Percentiles rank a stretch among this genome's conserved stretches.
Evolutionary conservation across 192 early-diverging fungal genomes (phyloP).

Genomic region (Pecoramyces ruminantium): DNA sequence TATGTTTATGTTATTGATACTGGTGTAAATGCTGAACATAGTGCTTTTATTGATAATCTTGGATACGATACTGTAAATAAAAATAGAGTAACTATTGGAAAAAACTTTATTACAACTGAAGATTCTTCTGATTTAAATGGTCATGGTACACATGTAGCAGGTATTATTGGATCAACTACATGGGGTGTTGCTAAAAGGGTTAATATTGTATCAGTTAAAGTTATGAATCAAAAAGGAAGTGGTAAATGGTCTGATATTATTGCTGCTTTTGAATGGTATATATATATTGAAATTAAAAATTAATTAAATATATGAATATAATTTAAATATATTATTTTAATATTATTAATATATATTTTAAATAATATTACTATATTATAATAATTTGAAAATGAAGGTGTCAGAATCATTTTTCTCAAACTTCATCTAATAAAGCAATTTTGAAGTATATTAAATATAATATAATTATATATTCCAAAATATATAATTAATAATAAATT

Average conservation of each 20-base stretch:
- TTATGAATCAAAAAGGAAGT: slow-evolving; percentile 21
- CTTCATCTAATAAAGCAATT: slow-evolving; percentile 9
- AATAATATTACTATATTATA: slow-evolving; percentile 16
- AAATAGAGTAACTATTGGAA: not conserved
- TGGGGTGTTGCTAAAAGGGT: slow-evolving; percentile 66
- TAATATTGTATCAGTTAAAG: slow-evolving; percentile 55
- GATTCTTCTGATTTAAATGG: slow-evolving; percentile 18
- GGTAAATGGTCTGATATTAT: slow-evolving; percentile 28
- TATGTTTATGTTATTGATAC: slow-evolving; percentile 24
- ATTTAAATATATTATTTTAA: not conserved
- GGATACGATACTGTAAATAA: slow-evolving; percentile 27
- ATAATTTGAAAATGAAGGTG: slow-evolving; percentile 10
- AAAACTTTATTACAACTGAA: not conserved
- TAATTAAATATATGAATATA: too few species aligned
- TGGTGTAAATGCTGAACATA: slow-evolving; percentile 19
- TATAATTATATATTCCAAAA: not conserved
- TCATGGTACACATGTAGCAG: slow-evolving; percentile 35
- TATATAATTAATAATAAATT: not conserved
- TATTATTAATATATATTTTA: not conserved
- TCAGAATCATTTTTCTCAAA: slow-evolving; percentile 10
- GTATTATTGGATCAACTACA: slow-evolving; percentile 23
- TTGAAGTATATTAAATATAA: slow-evolving; percentile 10
- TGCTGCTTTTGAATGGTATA: slow-evolving; percentile 27
- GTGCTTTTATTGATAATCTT: slow-evolving; percentile 26
- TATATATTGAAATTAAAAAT: too few species aligned